These are phyloP conservation scores for Xerocomus tenax DNA, from an alignment of 1,284 basidiomycete genomes.

Conservation along the genomic window DNA sequence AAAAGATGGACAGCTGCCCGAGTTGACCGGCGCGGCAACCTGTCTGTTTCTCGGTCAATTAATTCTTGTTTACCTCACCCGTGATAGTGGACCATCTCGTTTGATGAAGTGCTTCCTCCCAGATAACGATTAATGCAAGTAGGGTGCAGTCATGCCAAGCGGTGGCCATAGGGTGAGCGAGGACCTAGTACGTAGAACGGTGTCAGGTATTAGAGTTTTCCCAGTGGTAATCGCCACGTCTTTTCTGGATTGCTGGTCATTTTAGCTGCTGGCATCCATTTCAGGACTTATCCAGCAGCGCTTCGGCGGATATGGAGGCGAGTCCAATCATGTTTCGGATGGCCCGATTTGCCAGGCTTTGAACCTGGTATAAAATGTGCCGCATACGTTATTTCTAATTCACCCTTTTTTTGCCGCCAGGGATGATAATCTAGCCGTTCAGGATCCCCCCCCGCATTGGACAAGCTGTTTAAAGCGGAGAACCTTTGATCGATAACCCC, in stretches of 20 bases:
- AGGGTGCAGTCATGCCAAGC: not conserved
- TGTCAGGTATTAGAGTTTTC: not conserved
- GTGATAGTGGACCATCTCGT: not conserved
- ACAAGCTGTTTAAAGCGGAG: conserved; percentile 15
- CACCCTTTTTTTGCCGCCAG: conserved; percentile 1
- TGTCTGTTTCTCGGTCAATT: not conserved
- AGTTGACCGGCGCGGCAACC: not conserved
- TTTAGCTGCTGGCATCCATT: not conserved
- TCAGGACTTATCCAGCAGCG: not conserved
- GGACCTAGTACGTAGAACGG: not conserved
- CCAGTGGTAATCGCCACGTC: not conserved
- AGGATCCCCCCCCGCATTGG: conserved; percentile 18
- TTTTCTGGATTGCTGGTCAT: conserved; percentile 3
- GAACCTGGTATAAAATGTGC: not conserved
- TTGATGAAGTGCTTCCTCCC: not conserved
- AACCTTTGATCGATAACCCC: conserved; percentile 19
- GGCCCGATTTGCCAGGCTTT: not conserved
- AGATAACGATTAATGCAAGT: not conserved
- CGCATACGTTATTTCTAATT: conserved; percentile 4
- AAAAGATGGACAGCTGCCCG: not conserved
- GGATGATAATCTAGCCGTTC: conserved; percentile 7
- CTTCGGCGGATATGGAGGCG: not conserved
- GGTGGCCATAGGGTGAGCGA: not conserved
- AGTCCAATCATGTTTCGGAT: conserved; percentile 6
- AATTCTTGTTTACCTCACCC: not conserved